phyloP scores from a whole-genome alignment of 345 rosid species.

The Salix arbutifolia region DNA sequence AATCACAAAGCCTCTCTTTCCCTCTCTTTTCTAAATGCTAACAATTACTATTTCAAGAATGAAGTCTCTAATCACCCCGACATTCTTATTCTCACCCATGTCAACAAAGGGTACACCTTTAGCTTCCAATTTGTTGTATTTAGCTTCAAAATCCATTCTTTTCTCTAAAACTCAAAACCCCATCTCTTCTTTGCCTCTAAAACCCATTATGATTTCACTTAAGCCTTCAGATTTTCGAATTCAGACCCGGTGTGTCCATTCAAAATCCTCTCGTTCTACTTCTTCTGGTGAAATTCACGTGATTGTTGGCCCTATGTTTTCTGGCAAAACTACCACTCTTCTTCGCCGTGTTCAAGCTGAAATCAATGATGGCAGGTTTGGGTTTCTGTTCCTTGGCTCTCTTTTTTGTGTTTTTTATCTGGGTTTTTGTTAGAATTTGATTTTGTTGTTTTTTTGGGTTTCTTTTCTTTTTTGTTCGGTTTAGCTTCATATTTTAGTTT shows the following conservation, averaged over 20 bases:
- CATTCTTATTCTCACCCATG: constrained; percentile 17
- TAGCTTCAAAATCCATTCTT: constrained; percentile 22
- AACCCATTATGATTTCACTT: constrained; percentile 16
- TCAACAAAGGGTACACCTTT: constrained; percentile 19
- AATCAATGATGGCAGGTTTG: constrained; percentile 54
- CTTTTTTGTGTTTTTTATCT: background rate
- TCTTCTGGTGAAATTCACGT: constrained; percentile 66
- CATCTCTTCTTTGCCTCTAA: constrained; percentile 10
- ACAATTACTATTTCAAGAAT: constrained; percentile 33
- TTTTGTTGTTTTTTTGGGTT: background rate
- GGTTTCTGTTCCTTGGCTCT: background rate
- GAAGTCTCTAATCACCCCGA: constrained; percentile 42
- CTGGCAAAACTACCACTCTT: constrained; percentile 68
- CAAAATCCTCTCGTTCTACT: constrained; percentile 21
- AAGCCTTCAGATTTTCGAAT: constrained; percentile 10
- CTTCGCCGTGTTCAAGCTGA: constrained; percentile 64
- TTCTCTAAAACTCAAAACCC: constrained; percentile 14
- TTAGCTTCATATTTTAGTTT: background rate
- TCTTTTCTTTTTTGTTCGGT: background rate
- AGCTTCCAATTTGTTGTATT: constrained; percentile 15
- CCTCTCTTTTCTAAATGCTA: background rate
- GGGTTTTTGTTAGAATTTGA: background rate
- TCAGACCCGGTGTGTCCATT: constrained; percentile 22
- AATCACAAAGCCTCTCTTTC: background rate
- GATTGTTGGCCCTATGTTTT: constrained; percentile 68